Percentiles rank a stretch among this genome's conserved stretches.
Evolutionary conservation across 106 monocot species (phyloP).

Genomic region (Gastrodia elata): DNA sequence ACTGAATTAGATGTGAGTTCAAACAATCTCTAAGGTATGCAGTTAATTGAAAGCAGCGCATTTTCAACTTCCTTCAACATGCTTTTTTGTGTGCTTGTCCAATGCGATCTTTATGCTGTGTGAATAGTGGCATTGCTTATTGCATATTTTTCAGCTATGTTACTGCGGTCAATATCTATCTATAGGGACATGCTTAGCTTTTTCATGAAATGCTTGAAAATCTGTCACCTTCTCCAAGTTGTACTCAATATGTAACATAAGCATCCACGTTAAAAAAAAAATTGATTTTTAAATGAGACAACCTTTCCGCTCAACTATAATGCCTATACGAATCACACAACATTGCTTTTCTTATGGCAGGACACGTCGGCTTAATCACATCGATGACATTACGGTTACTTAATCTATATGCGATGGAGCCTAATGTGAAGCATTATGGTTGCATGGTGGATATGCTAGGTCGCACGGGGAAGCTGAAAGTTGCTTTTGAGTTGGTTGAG

Average conservation of each 20-base stretch:
- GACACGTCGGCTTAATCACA: conserved; percentile 82
- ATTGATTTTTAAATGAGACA: no score
- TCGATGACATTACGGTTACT: conserved; percentile 70
- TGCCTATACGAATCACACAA: no score
- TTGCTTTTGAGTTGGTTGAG: conserved; percentile 31
- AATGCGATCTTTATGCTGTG: neutral
- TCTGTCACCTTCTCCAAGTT: no score
- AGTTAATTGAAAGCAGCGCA: neutral
- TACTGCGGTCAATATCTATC: no score
- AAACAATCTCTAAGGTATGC: conserved; percentile 83
- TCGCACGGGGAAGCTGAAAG: conserved; percentile 37
- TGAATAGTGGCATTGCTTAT: neutral
- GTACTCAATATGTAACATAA: no score
- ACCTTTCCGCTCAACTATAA: no score
- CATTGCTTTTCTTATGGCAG: conserved; percentile 26
- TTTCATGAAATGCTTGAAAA: neutral
- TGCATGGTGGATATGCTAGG: conserved; percentile 71
- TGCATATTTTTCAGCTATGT: no score
- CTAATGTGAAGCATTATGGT: conserved; percentile 61
- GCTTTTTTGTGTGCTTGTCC: neutral
- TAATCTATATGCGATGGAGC: conserved; percentile 56
- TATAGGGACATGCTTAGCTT: neutral
- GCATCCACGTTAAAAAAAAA: no score
- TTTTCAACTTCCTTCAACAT: neutral
- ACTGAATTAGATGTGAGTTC: conserved; percentile 86